Conservation (phyloP, 306 rosid genomes). For the Betula pendula region DNA sequence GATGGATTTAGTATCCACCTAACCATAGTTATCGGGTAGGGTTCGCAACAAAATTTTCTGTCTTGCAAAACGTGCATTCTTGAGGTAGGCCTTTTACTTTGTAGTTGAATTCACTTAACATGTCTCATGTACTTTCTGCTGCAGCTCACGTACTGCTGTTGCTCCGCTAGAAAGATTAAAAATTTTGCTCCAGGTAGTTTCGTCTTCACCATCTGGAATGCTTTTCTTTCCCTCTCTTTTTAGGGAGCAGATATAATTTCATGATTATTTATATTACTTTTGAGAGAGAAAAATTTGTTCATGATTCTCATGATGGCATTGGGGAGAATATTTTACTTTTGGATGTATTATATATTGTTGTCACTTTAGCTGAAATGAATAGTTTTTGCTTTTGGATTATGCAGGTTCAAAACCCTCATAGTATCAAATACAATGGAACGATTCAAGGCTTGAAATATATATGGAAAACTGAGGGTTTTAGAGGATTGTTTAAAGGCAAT, state of each 20-base stretch:
- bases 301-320: background rate
- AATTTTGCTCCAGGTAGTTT: conserved; percentile 60
- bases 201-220: background rate
- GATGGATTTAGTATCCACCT: too few species aligned
- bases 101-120: background rate
- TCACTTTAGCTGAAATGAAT: conserved; percentile 24
- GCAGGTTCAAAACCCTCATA: conserved; percentile 61
- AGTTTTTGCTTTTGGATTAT: conserved; percentile 19
- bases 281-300: background rate
- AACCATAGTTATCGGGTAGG: background rate
- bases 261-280: background rate
- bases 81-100: conserved; percentile 5
- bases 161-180: conserved; percentile 67
- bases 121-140: conserved; percentile 19
- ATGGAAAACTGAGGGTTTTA: conserved; percentile 61
- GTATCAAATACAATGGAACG: conserved; percentile 57
- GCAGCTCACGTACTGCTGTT: conserved; percentile 69
- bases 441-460: conserved; percentile 63
- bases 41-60: background rate
- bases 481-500: conserved; percentile 69
- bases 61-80: background rate
- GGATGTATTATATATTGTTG: background rate
- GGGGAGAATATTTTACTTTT: background rate
- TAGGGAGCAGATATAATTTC: background rate
- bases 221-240: background rate